Evolutionary conservation across 306 rosid genomes (phyloP).

Genomic region (Cicer arietinum): DNA sequence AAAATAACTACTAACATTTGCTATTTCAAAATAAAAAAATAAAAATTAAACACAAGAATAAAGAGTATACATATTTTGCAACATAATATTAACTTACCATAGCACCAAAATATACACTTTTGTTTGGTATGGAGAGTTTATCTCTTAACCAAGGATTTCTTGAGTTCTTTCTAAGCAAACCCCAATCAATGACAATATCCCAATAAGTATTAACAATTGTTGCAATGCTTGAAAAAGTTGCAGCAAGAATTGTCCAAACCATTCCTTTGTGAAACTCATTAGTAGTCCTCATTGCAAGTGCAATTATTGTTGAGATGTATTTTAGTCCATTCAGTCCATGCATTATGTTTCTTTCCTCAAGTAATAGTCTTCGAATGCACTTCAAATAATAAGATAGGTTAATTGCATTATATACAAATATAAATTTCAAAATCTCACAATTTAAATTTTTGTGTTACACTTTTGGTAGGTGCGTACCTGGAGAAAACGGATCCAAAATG

Average conservation of each 20-base stretch:
- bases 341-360: slow-evolving; percentile 37
- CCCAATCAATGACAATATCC: slow-evolving; percentile 47
- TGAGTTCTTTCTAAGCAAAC: slow-evolving; percentile 40
- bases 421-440: no score
- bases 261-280: slow-evolving; percentile 29
- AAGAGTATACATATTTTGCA: slow-evolving; percentile 7
- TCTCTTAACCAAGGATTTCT: slow-evolving; percentile 64
- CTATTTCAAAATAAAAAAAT: neutral
- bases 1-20: neutral
- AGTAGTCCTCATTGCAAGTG: slow-evolving; percentile 41
- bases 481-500: slow-evolving; percentile 73
- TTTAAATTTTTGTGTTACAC: no score
- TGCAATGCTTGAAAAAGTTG: slow-evolving; percentile 39
- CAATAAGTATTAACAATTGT: slow-evolving; percentile 44
- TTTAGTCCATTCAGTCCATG: slow-evolving; percentile 47
- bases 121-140: slow-evolving; percentile 60
- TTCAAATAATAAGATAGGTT: slow-evolving; percentile 17
- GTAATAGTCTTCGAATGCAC: slow-evolving; percentile 38
- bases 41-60: neutral
- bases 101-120: slow-evolving; percentile 65
- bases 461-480: slow-evolving; percentile 56
- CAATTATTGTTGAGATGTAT: slow-evolving; percentile 41
- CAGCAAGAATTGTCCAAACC: slow-evolving; percentile 40
- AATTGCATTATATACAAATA: neutral
- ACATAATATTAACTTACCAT: slow-evolving; percentile 50